Conservation (phyloP, 495 filamentous ascomycete species). For the Glonium stellatum region DNA sequence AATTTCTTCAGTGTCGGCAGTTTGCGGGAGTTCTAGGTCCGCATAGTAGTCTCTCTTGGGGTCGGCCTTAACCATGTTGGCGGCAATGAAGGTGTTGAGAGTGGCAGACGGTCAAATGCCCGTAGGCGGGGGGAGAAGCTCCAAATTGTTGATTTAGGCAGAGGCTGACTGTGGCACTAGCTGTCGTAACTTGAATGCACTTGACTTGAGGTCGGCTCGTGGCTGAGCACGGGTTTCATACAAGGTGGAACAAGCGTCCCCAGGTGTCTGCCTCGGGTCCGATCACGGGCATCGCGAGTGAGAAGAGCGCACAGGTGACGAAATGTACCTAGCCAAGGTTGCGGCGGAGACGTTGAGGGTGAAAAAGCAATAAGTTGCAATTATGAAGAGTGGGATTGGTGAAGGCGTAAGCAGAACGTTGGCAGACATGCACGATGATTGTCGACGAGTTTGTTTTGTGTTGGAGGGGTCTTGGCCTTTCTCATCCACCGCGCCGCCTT, state of each 20-base stretch:
- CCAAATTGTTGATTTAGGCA: too few relatives aligned
- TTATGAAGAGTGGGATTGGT: not conserved
- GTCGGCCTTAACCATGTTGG: conserved; percentile 33
- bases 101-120: not conserved
- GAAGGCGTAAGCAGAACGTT: not conserved
- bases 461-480: not conserved
- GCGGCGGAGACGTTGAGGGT: not conserved
- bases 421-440: not conserved
- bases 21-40: conserved; percentile 62
- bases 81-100: conserved; percentile 2
- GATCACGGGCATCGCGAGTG: not conserved
- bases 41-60: conserved; percentile 67
- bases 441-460: not conserved
- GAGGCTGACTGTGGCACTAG: too few relatives aligned
- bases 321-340: not conserved
- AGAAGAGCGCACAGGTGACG: too few relatives aligned
- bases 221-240: conserved; percentile 1
- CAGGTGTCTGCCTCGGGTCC: not conserved
- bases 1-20: conserved; percentile 62
- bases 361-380: not conserved
- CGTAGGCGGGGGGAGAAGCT: too few relatives aligned
- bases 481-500: not conserved
- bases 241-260: not conserved
- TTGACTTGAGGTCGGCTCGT: not conserved
- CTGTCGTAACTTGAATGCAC: not conserved